Evolutionary conservation across 2,329 filamentous ascomycete species (phyloP).

Genomic region (Neofusicoccum cordaticola): DNA sequence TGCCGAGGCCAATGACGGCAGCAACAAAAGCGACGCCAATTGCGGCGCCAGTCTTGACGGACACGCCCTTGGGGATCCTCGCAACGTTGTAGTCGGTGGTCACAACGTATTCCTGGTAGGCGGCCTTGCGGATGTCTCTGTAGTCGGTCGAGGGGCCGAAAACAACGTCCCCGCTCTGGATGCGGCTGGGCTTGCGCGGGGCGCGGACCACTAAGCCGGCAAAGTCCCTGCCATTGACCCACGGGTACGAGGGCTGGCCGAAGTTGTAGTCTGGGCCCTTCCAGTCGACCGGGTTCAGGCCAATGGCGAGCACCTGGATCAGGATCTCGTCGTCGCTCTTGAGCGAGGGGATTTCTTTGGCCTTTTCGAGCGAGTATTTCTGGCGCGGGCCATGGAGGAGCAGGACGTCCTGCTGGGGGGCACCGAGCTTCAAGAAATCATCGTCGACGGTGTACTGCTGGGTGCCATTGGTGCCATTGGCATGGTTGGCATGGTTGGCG

Average conservation of each 20-base stretch:
- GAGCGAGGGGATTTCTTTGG: slow-evolving; percentile 4
- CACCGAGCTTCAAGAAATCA: slow-evolving; percentile 5
- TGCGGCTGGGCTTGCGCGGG: slow-evolving; percentile 23
- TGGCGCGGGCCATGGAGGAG: slow-evolving; percentile 10
- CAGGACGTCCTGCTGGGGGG: slow-evolving; percentile 21
- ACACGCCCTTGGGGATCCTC: slow-evolving; percentile 54
- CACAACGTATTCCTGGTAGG: slow-evolving; percentile 68
- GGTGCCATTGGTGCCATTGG: slow-evolving; percentile 8
- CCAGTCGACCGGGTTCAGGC: slow-evolving; percentile 75
- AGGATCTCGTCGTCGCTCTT: slow-evolving; percentile 50
- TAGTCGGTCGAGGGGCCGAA: slow-evolving; percentile 72
- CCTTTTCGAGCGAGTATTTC: slow-evolving; percentile 3
- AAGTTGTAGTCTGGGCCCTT: slow-evolving; percentile 71
- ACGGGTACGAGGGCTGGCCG: slow-evolving; percentile 65
- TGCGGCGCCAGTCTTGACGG: slow-evolving; percentile 56
- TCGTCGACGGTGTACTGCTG: not conserved
- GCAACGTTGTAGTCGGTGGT: slow-evolving; percentile 65
- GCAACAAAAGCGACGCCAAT: slow-evolving; percentile 72
- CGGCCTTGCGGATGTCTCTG: slow-evolving; percentile 67
- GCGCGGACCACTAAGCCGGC: slow-evolving; percentile 59
- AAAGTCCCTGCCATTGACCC: slow-evolving; percentile 67
- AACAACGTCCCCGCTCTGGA: slow-evolving; percentile 47
- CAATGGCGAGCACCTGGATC: slow-evolving; percentile 61
- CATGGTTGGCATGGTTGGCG: not conserved
- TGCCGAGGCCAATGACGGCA: slow-evolving; percentile 62